Conservation (phyloP, 2,329 filamentous ascomycete species). For the Grosmannia penicillata region DNA sequence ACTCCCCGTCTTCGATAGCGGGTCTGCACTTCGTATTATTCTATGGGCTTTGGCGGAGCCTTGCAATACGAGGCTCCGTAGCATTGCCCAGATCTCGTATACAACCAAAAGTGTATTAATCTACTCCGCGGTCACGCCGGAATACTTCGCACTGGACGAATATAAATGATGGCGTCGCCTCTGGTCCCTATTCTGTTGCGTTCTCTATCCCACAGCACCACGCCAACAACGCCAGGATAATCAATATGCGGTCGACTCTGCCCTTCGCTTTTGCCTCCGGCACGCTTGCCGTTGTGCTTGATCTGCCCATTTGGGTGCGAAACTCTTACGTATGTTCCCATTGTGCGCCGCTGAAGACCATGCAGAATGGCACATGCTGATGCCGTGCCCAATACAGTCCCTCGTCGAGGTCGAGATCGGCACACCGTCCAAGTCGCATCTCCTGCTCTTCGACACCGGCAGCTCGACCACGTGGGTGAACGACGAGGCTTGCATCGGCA, state of each 20-base stretch:
- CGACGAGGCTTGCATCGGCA: conserved; percentile 13
- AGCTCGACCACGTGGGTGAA: conserved; percentile 20
- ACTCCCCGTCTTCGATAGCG: too few species aligned
- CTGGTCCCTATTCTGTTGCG: not conserved
- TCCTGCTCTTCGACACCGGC: conserved; percentile 20
- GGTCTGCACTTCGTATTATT: too few species aligned
- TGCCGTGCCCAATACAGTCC: not conserved
- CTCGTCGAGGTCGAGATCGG: conserved; percentile 13
- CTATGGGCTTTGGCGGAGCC: too few species aligned
- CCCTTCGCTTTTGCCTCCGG: not conserved
- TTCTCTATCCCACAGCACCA: not conserved
- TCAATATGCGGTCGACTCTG: not conserved
- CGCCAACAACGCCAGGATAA: too few species aligned
- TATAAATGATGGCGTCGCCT: not conserved
- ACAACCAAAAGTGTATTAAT: too few species aligned
- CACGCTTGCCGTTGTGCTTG: conserved; percentile 6
- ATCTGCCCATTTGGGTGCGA: conserved; percentile 7
- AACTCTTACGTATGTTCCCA: conserved; percentile 5
- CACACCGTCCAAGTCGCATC: conserved; percentile 15
- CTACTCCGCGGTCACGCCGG: too few species aligned
- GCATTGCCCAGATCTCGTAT: not conserved
- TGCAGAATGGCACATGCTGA: not conserved
- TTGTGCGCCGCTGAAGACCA: too few species aligned
- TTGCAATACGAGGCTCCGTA: not conserved
- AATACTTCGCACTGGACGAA: too few species aligned